Evolutionary conservation across 345 rosid species (phyloP).

Genomic region (Reutealis trisperma): DNA sequence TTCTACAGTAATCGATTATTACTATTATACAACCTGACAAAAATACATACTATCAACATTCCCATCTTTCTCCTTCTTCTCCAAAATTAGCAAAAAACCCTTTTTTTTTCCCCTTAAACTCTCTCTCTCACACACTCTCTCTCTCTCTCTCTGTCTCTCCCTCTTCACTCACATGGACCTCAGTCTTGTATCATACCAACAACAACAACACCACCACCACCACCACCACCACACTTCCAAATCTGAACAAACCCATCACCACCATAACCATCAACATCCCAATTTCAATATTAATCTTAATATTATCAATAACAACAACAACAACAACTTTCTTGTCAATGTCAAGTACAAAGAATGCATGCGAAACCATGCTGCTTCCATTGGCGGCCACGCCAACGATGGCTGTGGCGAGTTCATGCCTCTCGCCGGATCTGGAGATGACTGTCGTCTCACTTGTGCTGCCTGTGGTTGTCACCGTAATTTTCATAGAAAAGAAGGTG

Average conservation of each 20-base stretch:
- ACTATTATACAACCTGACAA: neutral
- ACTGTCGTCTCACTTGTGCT: conserved; percentile 42
- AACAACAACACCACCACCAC: neutral
- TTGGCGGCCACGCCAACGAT: conserved; percentile 54
- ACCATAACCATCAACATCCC: neutral
- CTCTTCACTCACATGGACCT: conserved; percentile 23
- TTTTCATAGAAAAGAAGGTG: conserved; percentile 45
- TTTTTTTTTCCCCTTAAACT: neutral
- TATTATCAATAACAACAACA: neutral
- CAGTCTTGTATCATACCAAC: conserved; percentile 26
- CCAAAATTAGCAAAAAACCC: neutral
- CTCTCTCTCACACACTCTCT: neutral
- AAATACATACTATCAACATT: neutral
- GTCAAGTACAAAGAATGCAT: conserved; percentile 28
- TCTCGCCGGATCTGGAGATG: conserved; percentile 17
- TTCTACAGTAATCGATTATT: conserved; percentile 13
- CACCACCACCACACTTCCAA: neutral
- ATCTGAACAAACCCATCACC: neutral
- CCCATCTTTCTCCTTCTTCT: neutral
- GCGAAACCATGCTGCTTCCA: conserved; percentile 53
- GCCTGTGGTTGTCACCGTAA: conserved; percentile 61
- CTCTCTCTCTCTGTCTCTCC: neutral
- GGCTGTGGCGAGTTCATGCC: conserved; percentile 66
- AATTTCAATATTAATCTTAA: no score
- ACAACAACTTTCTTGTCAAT: neutral